Base-by-base conservation (phyloP, 1,284 basidiomycete genomes). In the Cystodermella granulosa region DNA sequence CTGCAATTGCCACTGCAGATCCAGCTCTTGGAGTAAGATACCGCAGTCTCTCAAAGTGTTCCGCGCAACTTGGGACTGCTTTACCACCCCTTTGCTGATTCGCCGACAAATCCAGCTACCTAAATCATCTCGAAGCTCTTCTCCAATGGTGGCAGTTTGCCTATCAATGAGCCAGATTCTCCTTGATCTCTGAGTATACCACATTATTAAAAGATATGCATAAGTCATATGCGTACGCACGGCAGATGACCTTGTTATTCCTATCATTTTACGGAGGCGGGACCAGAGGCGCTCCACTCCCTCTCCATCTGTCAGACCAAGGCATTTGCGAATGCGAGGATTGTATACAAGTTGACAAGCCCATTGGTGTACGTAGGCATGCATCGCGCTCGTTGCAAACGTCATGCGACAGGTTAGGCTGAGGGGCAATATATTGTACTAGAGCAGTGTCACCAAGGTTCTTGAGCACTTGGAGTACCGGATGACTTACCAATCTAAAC, bases 241-340 rank as follows among this genome's bases (percentile, higher is more conserved):
- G 18, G 36, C 36, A 15, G 18, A n/a, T 38, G 14, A 20, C 17
- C 36, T 8, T 8, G 36, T 38, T 8, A 38, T 18, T 11, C 36
- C 2, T 11, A 31, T 31, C 28, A 54, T 31, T 18, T 49, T 54
- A 15, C 39, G 13, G 6, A 51, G 15, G 3, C 38, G 38, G 2
- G 64, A 66, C 71, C 70, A 73, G 0, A 68, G 45, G 6, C 67
- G 43, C 39, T 72, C 68, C 0, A 61, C 55, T 68, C n/a, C n/a
- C n/a, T n/a, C n/a, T n/a, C n/a, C n/a, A n/a, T n/a, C n/a, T n/a
- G n/a, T n/a, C n/a, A n/a, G 37, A 1, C 69, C 66, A 4, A 68
- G 40, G 0, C 68, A 66, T 5, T 35, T 16, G 1, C 52, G 47
- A 3, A 69, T 34, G 0, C 64, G 46, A 2, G 70, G 69, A 36